phyloP scores from a whole-genome alignment of 2,329 filamentous ascomycete species.

The Cadophora malorum region DNA sequence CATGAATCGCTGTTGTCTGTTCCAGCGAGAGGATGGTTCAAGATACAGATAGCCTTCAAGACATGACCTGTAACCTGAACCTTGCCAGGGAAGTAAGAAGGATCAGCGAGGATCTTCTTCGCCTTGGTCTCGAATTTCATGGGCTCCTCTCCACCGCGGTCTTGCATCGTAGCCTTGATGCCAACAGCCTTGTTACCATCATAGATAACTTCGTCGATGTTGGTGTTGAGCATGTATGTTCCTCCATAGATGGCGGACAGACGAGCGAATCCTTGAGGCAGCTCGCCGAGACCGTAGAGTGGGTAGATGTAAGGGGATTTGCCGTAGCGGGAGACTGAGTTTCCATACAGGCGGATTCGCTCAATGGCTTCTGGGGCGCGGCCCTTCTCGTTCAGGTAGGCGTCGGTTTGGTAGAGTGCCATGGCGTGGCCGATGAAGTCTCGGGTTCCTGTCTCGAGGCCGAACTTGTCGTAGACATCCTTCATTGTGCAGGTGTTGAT shows the following conservation, averaged over 20 bases:
- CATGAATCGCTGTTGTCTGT: slow-evolving; percentile 88
- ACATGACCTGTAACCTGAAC: slow-evolving; percentile 87
- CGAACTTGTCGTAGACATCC: slow-evolving; percentile 99
- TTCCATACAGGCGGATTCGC: slow-evolving; percentile 94
- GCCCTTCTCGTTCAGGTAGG: slow-evolving; percentile 78
- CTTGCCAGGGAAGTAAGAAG: slow-evolving; percentile 94
- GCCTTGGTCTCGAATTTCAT: slow-evolving; percentile 98
- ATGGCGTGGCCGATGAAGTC: slow-evolving; percentile 99
- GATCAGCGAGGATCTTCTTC: slow-evolving; percentile 94
- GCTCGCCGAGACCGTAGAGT: slow-evolving; percentile 94
- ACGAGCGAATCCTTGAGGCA: slow-evolving; percentile 96
- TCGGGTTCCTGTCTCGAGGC: slow-evolving; percentile 84
- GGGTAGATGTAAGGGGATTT: slow-evolving; percentile 99
- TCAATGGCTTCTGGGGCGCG: slow-evolving; percentile 84
- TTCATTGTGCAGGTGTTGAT: slow-evolving; percentile 85
- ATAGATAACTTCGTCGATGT: slow-evolving; percentile 87
- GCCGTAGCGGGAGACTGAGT: slow-evolving; percentile 96
- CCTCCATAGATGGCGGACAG: slow-evolving; percentile 98
- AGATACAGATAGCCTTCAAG: slow-evolving; percentile 94
- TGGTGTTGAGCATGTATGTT: slow-evolving; percentile 99
- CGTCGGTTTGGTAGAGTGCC: slow-evolving; percentile 92
- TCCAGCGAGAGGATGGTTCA: slow-evolving; percentile 92
- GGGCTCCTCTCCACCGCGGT: slow-evolving; percentile 72
- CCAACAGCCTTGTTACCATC: slow-evolving; percentile 86
- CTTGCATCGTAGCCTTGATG: slow-evolving; percentile 96